These are phyloP conservation scores for Saturnispora halmiae DNA, from an alignment of 805 yeast genomes.

Conservation along the genomic window DNA sequence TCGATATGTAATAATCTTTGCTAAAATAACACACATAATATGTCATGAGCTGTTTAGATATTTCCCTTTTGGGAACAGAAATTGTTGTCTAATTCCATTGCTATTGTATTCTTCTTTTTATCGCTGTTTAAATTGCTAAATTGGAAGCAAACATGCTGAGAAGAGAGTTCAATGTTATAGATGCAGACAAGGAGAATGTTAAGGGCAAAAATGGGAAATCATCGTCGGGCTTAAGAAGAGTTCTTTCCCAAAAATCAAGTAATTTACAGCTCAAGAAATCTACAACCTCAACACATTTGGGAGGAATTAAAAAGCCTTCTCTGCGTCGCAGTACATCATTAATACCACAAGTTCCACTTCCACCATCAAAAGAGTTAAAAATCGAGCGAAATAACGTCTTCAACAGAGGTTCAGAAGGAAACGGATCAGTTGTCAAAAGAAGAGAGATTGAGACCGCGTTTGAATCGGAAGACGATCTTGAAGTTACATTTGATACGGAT, in stretches of 20 bases:
- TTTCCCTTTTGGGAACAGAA: not conserved
- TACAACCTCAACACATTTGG: not conserved
- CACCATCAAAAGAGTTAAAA: not conserved
- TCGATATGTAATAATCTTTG: not conserved
- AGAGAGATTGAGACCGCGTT: not conserved
- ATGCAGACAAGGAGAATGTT: slow-evolving; percentile 2
- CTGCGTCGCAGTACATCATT: not conserved
- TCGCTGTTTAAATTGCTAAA: not conserved
- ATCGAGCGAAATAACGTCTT: not conserved
- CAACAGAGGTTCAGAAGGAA: not conserved
- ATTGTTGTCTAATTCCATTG: not conserved
- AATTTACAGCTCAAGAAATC: slow-evolving; percentile 1
- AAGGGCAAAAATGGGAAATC: not conserved
- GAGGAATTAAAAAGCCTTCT: not conserved
- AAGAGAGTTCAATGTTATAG: not conserved
- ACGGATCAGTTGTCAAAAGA: not conserved
- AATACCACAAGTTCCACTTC: not conserved
- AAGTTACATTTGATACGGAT: slow-evolving; percentile 6
- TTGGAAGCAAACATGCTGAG: slow-evolving; percentile 1
- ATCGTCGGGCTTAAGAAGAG: not conserved
- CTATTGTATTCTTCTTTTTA: not conserved
- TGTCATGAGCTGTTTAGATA: not conserved
- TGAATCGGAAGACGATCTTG: slow-evolving; percentile 7
- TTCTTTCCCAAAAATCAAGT: not conserved
- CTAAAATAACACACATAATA: no score